Conservation (phyloP, 2,329 filamentous ascomycete genomes). For the Trichoderma endophyticum region DNA sequence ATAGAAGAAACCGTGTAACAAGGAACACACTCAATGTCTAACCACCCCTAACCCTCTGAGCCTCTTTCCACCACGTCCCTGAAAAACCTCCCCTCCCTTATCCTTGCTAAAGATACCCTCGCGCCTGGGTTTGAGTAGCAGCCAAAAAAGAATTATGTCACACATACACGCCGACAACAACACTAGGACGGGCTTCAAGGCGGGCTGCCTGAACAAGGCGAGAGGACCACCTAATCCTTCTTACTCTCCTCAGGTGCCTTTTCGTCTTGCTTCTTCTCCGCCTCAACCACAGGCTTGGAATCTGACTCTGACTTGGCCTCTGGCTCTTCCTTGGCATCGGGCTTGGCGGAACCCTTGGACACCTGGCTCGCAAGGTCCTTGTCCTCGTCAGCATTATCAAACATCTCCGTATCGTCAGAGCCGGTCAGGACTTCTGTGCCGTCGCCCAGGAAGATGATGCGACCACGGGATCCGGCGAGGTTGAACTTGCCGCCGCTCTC, state of each 20-base stretch:
- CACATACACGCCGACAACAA: background rate
- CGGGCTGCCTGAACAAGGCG: slow-evolving; percentile 17
- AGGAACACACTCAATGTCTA: slow-evolving; percentile 23
- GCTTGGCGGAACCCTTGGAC: slow-evolving; percentile 50
- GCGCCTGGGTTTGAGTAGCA: slow-evolving; percentile 15
- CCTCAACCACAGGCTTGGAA: slow-evolving; percentile 24
- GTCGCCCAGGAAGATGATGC: slow-evolving; percentile 93
- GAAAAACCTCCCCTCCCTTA: background rate
- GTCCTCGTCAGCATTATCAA: slow-evolving; percentile 81
- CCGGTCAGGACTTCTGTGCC: slow-evolving; percentile 90
- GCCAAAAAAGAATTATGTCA: background rate
- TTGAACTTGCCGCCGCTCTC: slow-evolving; percentile 64
- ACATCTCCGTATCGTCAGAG: slow-evolving; percentile 88
- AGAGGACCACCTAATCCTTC: slow-evolving; percentile 37
- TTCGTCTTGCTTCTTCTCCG: slow-evolving; percentile 28
- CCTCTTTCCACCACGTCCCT: slow-evolving; percentile 5
- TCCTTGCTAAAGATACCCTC: slow-evolving; percentile 6
- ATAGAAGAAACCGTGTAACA: slow-evolving; percentile 21
- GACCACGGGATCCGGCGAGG: slow-evolving; percentile 69
- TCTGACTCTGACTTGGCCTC: slow-evolving; percentile 28
- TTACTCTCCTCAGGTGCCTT: slow-evolving; percentile 30
- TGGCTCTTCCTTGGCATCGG: slow-evolving; percentile 25
- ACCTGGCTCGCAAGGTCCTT: slow-evolving; percentile 84
- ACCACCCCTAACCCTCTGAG: slow-evolving; percentile 16
- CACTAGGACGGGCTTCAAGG: slow-evolving; percentile 15